These are phyloP conservation scores for Hysterangium stoloniferum DNA, from an alignment of 768 basidiomycete genomes.

Conservation along the genomic window DNA sequence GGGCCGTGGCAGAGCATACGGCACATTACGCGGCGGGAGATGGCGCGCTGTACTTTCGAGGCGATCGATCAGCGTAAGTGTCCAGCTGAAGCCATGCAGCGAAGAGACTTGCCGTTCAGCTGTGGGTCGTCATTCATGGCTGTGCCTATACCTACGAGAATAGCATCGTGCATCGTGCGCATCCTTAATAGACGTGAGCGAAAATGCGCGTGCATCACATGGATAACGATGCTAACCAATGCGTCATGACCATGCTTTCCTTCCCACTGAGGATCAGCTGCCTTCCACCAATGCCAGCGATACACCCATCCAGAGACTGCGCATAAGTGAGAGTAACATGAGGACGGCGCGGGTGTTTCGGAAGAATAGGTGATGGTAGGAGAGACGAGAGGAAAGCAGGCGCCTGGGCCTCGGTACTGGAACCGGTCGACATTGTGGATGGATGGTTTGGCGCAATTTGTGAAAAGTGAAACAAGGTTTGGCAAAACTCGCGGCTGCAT, in stretches of 20 bases:
- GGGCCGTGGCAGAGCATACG: slow-evolving; percentile 54
- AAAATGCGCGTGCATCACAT: not conserved
- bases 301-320: slow-evolving; percentile 82
- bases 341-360: slow-evolving; percentile 31
- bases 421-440: not conserved
- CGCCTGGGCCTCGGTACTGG: slow-evolving; percentile 2
- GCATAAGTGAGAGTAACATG: slow-evolving; percentile 79
- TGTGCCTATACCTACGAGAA: slow-evolving; percentile 86
- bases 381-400: slow-evolving; percentile 9
- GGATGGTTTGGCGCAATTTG: not conserved
- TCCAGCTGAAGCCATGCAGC: not conserved
- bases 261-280: slow-evolving; percentile 79
- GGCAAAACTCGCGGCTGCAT: not conserved
- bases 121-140: slow-evolving; percentile 89
- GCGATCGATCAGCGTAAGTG: not conserved
- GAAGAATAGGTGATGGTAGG: slow-evolving; percentile 1
- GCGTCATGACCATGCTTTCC: slow-evolving; percentile 91
- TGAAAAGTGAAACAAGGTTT: slow-evolving; percentile 11
- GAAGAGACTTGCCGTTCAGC: slow-evolving; percentile 62
- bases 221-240: slow-evolving; percentile 42
- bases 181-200: slow-evolving; percentile 46
- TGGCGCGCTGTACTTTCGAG: slow-evolving; percentile 15
- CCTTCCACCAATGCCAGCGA: slow-evolving; percentile 63
- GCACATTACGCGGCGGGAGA: slow-evolving; percentile 16
- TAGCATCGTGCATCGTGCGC: slow-evolving; percentile 87